Evolutionary conservation across 345 rosid genomes (phyloP).

Genomic region (Melaleuca alternifolia): DNA sequence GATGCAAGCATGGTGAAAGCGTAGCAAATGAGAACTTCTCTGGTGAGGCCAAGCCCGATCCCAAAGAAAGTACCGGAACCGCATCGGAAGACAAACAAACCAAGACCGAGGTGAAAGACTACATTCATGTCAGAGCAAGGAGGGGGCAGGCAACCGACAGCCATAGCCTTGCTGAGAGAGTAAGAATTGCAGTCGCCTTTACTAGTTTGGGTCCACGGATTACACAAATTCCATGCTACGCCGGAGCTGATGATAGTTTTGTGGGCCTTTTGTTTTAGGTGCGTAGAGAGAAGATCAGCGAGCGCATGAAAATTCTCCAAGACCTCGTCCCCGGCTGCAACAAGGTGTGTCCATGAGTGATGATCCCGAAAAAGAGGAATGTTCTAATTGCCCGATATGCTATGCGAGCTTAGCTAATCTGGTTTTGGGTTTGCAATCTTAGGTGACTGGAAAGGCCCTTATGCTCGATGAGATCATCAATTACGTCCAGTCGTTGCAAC

Average conservation of each 20-base stretch:
- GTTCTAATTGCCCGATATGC: background rate
- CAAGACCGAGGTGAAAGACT: conserved; percentile 29
- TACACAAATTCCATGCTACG: background rate
- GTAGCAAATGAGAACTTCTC: conserved; percentile 8
- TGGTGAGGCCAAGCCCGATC: conserved; percentile 21
- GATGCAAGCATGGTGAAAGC: conserved; percentile 16
- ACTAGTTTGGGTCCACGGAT: background rate
- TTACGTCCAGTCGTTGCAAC: conserved; percentile 12
- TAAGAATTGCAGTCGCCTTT: background rate
- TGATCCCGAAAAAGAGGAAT: background rate
- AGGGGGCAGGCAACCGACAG: conserved; percentile 66
- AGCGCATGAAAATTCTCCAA: conserved; percentile 32
- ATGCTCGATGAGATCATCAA: conserved; percentile 13
- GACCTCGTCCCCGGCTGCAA: conserved; percentile 53
- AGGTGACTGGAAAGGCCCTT: conserved; percentile 27
- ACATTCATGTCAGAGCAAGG: conserved; percentile 85
- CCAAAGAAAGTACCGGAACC: background rate
- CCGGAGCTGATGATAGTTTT: background rate
- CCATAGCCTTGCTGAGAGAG: conserved; percentile 59
- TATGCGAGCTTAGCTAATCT: background rate
- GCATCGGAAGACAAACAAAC: conserved; percentile 7
- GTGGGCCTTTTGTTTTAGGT: conserved; percentile 11
- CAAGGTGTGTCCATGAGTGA: conserved; percentile 15
- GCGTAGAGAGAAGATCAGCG: conserved; percentile 50
- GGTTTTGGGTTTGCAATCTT: background rate